Evolutionary conservation across 495 filamentous ascomycete species (phyloP).

Genomic region (Aspergillus biplanus): DNA sequence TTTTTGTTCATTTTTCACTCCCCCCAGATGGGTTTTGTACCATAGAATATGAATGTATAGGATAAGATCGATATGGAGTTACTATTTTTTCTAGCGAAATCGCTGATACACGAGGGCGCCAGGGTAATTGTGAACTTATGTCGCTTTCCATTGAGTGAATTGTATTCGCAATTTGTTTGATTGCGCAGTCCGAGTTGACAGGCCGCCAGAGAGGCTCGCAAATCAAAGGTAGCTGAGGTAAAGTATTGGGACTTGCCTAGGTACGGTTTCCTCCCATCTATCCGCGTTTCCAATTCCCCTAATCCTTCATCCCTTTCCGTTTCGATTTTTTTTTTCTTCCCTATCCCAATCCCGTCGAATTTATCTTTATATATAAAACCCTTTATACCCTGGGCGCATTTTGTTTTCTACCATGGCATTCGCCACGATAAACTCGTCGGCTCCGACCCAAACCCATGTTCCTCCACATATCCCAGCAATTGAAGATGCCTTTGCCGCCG

Average conservation of each 20-base stretch:
- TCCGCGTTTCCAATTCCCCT: neutral
- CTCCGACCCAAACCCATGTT: slow-evolving; percentile 21
- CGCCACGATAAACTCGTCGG: slow-evolving; percentile 46
- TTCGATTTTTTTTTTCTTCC: neutral
- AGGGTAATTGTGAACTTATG: neutral
- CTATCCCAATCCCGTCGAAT: slow-evolving; percentile 6
- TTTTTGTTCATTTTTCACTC: slow-evolving; percentile 8
- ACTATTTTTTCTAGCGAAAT: neutral
- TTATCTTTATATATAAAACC: slow-evolving; percentile 17
- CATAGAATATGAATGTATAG: slow-evolving; percentile 38
- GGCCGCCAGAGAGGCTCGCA: slow-evolving; percentile 15
- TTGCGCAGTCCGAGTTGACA: slow-evolving; percentile 12
- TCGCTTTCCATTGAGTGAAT: neutral
- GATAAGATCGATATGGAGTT: slow-evolving; percentile 5
- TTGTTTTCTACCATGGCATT: slow-evolving; percentile 42
- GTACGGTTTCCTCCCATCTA: neutral
- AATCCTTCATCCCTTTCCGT: neutral
- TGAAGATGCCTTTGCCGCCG: slow-evolving; percentile 51
- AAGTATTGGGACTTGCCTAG: too few species aligned
- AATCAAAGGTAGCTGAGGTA: neutral
- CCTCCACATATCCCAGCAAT: slow-evolving; percentile 36
- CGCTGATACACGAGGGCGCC: neutral
- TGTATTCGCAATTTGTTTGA: neutral
- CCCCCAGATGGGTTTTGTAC: slow-evolving; percentile 38
- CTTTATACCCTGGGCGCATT: slow-evolving; percentile 11